These are phyloP conservation scores for Phytophthora hybrid DNA, from an alignment of 352 stramenopile genomes.

Conservation along the genomic window DNA sequence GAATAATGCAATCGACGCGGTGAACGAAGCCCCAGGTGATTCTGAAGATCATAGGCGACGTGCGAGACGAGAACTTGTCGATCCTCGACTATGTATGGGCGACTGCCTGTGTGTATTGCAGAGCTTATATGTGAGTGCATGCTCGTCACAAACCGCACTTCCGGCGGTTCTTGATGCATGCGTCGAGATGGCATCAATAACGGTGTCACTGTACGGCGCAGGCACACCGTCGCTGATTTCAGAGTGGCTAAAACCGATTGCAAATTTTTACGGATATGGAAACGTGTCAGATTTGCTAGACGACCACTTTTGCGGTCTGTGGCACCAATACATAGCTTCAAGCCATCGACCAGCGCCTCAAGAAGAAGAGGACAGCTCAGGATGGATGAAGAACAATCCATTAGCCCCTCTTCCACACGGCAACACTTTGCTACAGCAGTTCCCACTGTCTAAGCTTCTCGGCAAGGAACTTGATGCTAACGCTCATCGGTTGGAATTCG, in stretches of 20 bases:
- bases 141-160: constrained; percentile 63
- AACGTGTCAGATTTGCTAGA: constrained; percentile 54
- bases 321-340: constrained; percentile 46
- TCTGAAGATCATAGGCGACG: constrained; percentile 12
- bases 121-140: constrained; percentile 73
- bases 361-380: constrained; percentile 26
- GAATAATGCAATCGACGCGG: background rate
- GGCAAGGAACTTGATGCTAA: constrained; percentile 30
- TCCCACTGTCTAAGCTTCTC: constrained; percentile 46
- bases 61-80: constrained; percentile 10
- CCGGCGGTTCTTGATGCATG: constrained; percentile 62
- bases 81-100: constrained; percentile 42
- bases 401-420: constrained; percentile 30
- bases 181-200: constrained; percentile 53
- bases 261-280: constrained; percentile 57
- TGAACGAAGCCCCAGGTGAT: background rate
- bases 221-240: constrained; percentile 46
- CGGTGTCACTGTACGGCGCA: constrained; percentile 46
- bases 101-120: constrained; percentile 57
- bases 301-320: constrained; percentile 75
- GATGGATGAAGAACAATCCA: constrained; percentile 30
- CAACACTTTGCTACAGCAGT: constrained; percentile 41
- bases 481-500: constrained; percentile 22
- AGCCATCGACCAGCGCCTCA: constrained; percentile 20
- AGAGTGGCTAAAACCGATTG: constrained; percentile 57